These are phyloP conservation scores for Raddia distichophylla DNA, from an alignment of 176 grass and related monocot genomes.

Conservation along the genomic window DNA sequence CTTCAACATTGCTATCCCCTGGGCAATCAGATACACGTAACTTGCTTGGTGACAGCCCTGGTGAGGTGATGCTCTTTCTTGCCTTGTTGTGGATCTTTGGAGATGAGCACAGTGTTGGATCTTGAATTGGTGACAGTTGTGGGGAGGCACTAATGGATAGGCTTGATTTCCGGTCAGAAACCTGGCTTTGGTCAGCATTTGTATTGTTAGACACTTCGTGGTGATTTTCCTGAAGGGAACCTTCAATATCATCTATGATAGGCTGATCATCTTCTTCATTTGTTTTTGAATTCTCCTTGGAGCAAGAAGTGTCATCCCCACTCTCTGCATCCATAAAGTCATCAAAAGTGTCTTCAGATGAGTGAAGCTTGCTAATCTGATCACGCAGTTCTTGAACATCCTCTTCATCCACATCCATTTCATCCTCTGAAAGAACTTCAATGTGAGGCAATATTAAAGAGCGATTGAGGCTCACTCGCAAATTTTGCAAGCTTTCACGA, in stretches of 20 bases:
- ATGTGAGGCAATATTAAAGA: constrained; percentile 83
- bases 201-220: constrained; percentile 26
- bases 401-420: constrained; percentile 80
- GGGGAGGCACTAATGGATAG: constrained; percentile 55
- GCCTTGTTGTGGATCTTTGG: constrained; percentile 70
- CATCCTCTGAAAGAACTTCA: constrained; percentile 77
- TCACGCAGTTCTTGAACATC: constrained; percentile 75
- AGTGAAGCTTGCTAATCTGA: constrained; percentile 75
- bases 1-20: constrained; percentile 43
- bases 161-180: constrained; percentile 46
- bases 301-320: constrained; percentile 38
- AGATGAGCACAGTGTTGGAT: constrained; percentile 84
- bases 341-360: constrained; percentile 73
- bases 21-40: constrained; percentile 38
- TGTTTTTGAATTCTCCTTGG: constrained; percentile 38
- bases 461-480: constrained; percentile 85
- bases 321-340: constrained; percentile 57
- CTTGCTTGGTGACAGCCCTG: constrained; percentile 52
- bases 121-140: constrained; percentile 53
- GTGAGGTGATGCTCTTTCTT: constrained; percentile 65
- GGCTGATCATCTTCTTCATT: constrained; percentile 41
- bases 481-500: constrained; percentile 75
- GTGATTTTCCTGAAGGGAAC: constrained; percentile 28
- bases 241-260: constrained; percentile 39
- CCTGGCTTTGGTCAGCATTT: constrained; percentile 33